A percentile compares a stretch with the other conserved stretches of the same genome.
phyloP scores from a whole-genome alignment of 73 alveolate species.

The Chromera velia region DNA sequence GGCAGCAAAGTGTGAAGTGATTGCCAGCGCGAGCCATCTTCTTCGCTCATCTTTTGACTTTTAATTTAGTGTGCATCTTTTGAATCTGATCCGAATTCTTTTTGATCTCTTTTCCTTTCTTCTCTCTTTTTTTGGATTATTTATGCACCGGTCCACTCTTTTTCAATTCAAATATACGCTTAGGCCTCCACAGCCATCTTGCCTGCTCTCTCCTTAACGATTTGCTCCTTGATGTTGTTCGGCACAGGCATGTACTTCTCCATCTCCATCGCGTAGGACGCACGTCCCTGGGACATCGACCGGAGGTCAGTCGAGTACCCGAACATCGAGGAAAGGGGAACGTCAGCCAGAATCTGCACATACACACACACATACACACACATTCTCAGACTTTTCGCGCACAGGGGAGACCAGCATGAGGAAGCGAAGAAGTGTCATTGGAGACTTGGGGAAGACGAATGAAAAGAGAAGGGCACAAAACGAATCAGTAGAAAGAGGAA shows the following conservation, averaged over 20 bases:
- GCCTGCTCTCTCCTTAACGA: not conserved
- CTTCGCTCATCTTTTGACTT: too few species aligned
- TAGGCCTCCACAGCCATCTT: too few species aligned
- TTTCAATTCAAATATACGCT: too few species aligned
- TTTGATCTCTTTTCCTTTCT: too few species aligned
- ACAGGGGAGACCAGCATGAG: too few species aligned
- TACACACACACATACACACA: not conserved
- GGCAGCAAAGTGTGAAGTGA: too few species aligned
- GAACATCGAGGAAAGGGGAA: slow-evolving; percentile 52
- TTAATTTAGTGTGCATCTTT: too few species aligned
- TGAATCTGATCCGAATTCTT: too few species aligned
- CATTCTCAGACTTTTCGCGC: too few species aligned
- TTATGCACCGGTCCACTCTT: too few species aligned
- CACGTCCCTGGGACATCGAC: slow-evolving; percentile 62
- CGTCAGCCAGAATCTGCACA: slow-evolving; percentile 28
- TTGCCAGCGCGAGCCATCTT: too few species aligned
- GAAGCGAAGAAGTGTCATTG: not conserved
- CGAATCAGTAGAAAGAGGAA: slow-evolving; percentile 19
- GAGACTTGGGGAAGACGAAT: not conserved
- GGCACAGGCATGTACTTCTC: not conserved
- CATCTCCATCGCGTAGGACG: slow-evolving; percentile 55
- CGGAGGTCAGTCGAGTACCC: slow-evolving; percentile 70
- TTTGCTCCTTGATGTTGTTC: not conserved
- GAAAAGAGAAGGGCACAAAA: slow-evolving; percentile 21
- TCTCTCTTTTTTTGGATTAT: too few species aligned